Conservation (phyloP, 1,139 yeast genomes). For the Arxiozyma heterogenica region DNA sequence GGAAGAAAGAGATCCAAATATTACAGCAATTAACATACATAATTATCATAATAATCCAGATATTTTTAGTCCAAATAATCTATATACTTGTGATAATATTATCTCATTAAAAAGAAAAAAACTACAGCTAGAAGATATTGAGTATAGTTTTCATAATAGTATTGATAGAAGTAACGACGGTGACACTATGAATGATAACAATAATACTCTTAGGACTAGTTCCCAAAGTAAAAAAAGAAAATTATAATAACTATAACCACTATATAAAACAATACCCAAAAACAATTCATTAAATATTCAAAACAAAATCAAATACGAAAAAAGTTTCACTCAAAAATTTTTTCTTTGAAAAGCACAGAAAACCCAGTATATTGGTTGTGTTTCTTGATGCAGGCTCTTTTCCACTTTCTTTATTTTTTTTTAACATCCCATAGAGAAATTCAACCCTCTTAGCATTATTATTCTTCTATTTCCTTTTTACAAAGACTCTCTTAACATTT, state of each 20-base stretch:
- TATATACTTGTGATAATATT: background rate
- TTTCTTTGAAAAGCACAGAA: no score
- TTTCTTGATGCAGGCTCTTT: no score
- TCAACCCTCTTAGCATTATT: background rate
- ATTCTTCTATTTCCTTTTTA: background rate
- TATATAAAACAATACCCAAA: background rate
- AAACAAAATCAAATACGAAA: no score
- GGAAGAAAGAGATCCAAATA: background rate
- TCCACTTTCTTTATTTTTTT: no score
- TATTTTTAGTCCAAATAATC: background rate
- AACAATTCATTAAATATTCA: background rate
- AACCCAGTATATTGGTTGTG: background rate
- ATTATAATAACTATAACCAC: background rate
- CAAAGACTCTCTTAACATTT: background rate
- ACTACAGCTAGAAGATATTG: background rate
- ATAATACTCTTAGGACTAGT: background rate
- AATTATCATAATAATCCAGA: background rate
- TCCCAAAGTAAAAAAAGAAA: background rate
- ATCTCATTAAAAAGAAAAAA: background rate
- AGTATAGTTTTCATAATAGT: background rate
- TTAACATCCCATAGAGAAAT: no score
- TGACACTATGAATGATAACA: background rate
- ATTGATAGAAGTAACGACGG: background rate
- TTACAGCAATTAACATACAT: background rate
- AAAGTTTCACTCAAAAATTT: no score